These are phyloP conservation scores for Lizonia empirigonia DNA, from an alignment of 2,329 filamentous ascomycete genomes.

Conservation along the genomic window DNA sequence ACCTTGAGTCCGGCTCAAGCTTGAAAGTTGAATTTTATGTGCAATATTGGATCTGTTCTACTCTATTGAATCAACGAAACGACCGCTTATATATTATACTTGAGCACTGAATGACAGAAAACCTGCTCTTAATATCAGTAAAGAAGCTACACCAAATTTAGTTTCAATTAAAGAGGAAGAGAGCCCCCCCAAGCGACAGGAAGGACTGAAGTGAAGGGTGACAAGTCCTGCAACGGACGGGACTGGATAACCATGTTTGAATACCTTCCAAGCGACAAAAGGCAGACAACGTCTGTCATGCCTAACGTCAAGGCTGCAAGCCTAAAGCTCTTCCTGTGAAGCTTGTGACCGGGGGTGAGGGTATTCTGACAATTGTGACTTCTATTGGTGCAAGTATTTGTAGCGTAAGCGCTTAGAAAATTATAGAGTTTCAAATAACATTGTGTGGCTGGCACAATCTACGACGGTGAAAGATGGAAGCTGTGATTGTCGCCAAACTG, in stretches of 20 bases:
- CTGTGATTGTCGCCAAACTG: too few relatives aligned
- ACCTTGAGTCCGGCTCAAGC: not conserved
- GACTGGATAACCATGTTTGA: conserved; percentile 1
- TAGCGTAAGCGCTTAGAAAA: not conserved
- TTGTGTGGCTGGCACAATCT: not conserved
- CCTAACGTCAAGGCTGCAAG: not conserved
- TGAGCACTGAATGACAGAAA: not conserved
- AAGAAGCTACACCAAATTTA: not conserved
- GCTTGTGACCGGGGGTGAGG: not conserved
- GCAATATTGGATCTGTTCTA: not conserved
- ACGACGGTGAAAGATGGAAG: too few relatives aligned
- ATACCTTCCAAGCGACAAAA: not conserved
- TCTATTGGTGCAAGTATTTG: not conserved
- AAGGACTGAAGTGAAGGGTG: not conserved
- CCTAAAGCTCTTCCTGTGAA: not conserved
- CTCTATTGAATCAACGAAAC: not conserved
- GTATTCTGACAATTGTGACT: not conserved
- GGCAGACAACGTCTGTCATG: not conserved
- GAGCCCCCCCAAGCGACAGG: too few relatives aligned
- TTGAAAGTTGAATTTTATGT: not conserved
- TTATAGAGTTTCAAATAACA: not conserved
- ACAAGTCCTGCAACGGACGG: not conserved
- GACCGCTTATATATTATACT: not conserved
- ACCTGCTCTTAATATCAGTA: not conserved
- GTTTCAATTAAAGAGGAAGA: not conserved